Percentiles rank a stretch among this genome's conserved stretches.
phyloP scores from a whole-genome alignment of 2,329 filamentous ascomycete genomes.

The Paraconiothyrium brasiliense region DNA sequence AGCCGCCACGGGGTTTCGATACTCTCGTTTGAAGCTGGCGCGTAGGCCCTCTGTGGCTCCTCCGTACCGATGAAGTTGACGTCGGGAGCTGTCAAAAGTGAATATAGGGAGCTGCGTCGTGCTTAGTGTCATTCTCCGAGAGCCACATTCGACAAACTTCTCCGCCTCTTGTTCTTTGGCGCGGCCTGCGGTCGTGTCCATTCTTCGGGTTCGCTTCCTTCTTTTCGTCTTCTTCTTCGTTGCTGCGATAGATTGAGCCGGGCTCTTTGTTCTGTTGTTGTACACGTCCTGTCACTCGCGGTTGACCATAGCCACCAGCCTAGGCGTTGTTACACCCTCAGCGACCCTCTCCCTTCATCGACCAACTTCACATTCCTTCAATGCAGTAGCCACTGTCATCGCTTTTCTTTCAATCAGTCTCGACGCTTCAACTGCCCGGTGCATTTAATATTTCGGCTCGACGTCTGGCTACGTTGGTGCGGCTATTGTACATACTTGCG shows the following conservation, averaged over 20 bases:
- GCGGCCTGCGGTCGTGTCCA: conserved; percentile 36
- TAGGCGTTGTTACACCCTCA: not conserved
- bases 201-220: conserved; percentile 22
- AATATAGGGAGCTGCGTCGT: conserved; percentile 45
- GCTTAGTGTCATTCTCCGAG: conserved; percentile 29
- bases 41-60: conserved; percentile 42
- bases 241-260: conserved; percentile 39
- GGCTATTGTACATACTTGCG: conserved; percentile 17
- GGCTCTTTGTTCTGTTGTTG: conserved; percentile 41
- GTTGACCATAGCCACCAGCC: not conserved
- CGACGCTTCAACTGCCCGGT: conserved; percentile 30
- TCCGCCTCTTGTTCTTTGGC: conserved; percentile 27
- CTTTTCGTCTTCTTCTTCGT: conserved; percentile 22
- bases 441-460: conserved; percentile 31
- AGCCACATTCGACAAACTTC: conserved; percentile 32
- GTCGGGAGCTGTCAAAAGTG: conserved; percentile 39
- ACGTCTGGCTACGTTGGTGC: conserved; percentile 46
- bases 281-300: conserved; percentile 17
- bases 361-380: conserved; percentile 29
- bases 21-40: conserved; percentile 48
- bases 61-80: conserved; percentile 28
- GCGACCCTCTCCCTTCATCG: not conserved
- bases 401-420: conserved; percentile 24
- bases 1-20: conserved; percentile 44
- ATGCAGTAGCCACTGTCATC: conserved; percentile 44